These are phyloP conservation scores for Ophiostoma perfectum DNA, from an alignment of 2,329 filamentous ascomycete species.

Conservation along the genomic window DNA sequence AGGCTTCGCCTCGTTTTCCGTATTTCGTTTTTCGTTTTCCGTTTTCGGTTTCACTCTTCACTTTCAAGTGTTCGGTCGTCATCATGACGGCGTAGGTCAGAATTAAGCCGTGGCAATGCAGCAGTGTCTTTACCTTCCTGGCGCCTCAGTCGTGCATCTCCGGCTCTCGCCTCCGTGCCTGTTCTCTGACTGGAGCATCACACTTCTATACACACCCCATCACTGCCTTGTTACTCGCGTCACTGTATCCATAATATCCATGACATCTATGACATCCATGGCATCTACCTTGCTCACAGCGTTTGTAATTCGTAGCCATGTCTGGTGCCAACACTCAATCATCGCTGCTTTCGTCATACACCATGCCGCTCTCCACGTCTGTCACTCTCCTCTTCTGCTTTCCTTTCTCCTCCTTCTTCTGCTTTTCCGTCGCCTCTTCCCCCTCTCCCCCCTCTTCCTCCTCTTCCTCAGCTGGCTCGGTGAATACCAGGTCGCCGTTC, in stretches of 20 bases:
- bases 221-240: too few relatives aligned
- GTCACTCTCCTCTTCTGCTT: background rate
- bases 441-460: constrained; percentile 14
- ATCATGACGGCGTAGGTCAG: background rate
- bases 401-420: constrained; percentile 5
- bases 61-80: background rate
- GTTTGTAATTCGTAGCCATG: too few relatives aligned
- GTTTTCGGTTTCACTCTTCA: too few relatives aligned
- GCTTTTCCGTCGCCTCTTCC: background rate
- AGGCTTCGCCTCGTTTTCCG: background rate
- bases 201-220: too few relatives aligned
- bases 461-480: constrained; percentile 47
- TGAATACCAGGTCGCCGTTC: constrained; percentile 65
- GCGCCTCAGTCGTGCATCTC: background rate
- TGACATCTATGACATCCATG: too few relatives aligned
- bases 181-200: too few relatives aligned
- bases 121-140: too few relatives aligned
- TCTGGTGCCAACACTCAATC: background rate
- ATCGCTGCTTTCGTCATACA: constrained; percentile 1
- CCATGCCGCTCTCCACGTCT: background rate
- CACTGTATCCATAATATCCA: too few relatives aligned
- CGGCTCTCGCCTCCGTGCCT: background rate
- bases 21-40: background rate
- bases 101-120: too few relatives aligned
- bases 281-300: background rate